Evolutionary conservation across 139 green algal species (phyloP).

Genomic region (Nannochloris sp.): DNA sequence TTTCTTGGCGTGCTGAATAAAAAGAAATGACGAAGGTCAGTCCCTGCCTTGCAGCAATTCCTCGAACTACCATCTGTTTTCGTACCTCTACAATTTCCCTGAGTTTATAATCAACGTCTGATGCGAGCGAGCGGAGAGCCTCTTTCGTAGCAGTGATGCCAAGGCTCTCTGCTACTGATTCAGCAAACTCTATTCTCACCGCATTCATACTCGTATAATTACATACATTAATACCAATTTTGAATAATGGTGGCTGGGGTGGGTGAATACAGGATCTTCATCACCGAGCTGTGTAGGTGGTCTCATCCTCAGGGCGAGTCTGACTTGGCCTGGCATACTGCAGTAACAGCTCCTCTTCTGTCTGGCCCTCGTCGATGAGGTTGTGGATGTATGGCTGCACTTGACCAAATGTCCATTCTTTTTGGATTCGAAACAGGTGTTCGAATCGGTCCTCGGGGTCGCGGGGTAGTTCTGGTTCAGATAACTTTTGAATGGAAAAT

Average conservation of each 20-base stretch:
- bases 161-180: constrained; percentile 58
- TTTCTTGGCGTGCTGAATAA: constrained; percentile 73
- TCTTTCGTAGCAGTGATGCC: constrained; percentile 51
- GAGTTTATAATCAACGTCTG: constrained; percentile 83
- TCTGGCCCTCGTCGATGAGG: constrained; percentile 46
- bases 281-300: constrained; percentile 28
- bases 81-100: constrained; percentile 80
- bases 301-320: constrained; percentile 24
- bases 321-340: constrained; percentile 46
- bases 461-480: constrained; percentile 28
- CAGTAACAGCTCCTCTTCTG: constrained; percentile 49
- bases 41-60: not conserved
- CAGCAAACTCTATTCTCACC: constrained; percentile 33
- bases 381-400: constrained; percentile 45
- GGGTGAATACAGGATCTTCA: not conserved
- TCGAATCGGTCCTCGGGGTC: constrained; percentile 43
- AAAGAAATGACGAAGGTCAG: not conserved
- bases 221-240: not conserved
- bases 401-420: constrained; percentile 37
- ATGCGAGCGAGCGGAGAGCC: constrained; percentile 49
- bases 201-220: constrained; percentile 26
- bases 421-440: constrained; percentile 39
- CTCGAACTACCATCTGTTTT: constrained; percentile 1
- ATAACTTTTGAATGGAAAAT: constrained; percentile 14
- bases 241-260: not conserved